Percentiles rank a stretch among this genome's conserved stretches.
These are phyloP conservation scores for Syzygium aromaticum DNA, from an alignment of 345 rosid species.

Conservation along the genomic window DNA sequence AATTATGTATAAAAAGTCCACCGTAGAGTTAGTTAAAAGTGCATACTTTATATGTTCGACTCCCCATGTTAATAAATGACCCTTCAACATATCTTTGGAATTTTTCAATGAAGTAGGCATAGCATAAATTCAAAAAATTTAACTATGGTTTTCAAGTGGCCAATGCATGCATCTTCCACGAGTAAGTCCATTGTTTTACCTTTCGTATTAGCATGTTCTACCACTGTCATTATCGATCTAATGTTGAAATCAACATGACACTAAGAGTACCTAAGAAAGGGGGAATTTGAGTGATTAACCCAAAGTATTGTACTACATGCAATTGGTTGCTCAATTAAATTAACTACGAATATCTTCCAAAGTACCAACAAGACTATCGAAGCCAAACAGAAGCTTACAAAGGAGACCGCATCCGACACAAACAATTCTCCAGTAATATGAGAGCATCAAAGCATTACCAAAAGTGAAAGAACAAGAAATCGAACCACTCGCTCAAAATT, in stretches of 20 bases:
- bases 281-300: background rate
- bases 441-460: background rate
- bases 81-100: background rate
- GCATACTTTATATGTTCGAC: background rate
- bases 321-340: background rate
- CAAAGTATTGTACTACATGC: background rate
- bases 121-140: background rate
- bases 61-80: background rate
- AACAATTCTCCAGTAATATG: background rate
- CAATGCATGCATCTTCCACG: background rate
- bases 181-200: background rate
- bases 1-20: background rate
- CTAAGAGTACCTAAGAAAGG: background rate
- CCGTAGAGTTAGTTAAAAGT: background rate
- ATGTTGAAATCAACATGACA: background rate
- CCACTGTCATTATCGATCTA: background rate
- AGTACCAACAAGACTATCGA: background rate
- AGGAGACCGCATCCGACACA: background rate
- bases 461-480: background rate
- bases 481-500: background rate
- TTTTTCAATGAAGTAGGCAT: background rate
- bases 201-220: background rate
- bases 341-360: background rate
- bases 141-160: background rate
- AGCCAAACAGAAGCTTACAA: background rate